Conservation (phyloP, 73 alveolate genomes). For the Diophrys appendiculata region DNA sequence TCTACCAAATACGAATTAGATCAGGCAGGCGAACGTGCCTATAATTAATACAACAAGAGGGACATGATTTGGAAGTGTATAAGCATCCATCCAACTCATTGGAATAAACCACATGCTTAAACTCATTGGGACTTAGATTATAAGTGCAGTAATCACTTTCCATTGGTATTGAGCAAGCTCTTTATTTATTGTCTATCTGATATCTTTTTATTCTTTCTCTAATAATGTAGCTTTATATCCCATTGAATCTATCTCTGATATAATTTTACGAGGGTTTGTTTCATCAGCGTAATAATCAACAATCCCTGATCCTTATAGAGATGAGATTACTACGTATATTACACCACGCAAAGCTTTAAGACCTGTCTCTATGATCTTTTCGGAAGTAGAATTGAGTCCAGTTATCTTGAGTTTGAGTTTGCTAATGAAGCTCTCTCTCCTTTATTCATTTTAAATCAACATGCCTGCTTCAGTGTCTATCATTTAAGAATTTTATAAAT, state of each 20-base stretch:
- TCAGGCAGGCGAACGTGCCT: slow-evolving; percentile 26
- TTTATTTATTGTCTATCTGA: slow-evolving; percentile 18
- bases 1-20: slow-evolving; percentile 26
- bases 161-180: slow-evolving; percentile 7
- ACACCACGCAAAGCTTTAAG: slow-evolving; percentile 17
- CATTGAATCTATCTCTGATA: slow-evolving; percentile 20
- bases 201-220: slow-evolving; percentile 19
- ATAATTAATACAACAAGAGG: slow-evolving; percentile 38
- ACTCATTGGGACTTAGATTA: slow-evolving; percentile 33
- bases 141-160: slow-evolving; percentile 12
- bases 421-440: neutral
- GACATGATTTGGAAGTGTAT: slow-evolving; percentile 26
- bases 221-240: slow-evolving; percentile 25
- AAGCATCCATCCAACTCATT: neutral
- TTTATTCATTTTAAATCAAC: neutral
- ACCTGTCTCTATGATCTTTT: slow-evolving; percentile 18
- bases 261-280: slow-evolving; percentile 16
- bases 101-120: slow-evolving; percentile 29
- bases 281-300: slow-evolving; percentile 3
- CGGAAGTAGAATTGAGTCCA: slow-evolving; percentile 10
- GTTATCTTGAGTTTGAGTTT: neutral
- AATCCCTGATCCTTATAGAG: slow-evolving; percentile 7
- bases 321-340: neutral
- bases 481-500: neutral
- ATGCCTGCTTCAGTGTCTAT: neutral